Percentiles rank a stretch among this genome's conserved stretches.
phyloP scores from a whole-genome alignment of 352 stramenopile species.

The Phytophthora chlamydospora region DNA sequence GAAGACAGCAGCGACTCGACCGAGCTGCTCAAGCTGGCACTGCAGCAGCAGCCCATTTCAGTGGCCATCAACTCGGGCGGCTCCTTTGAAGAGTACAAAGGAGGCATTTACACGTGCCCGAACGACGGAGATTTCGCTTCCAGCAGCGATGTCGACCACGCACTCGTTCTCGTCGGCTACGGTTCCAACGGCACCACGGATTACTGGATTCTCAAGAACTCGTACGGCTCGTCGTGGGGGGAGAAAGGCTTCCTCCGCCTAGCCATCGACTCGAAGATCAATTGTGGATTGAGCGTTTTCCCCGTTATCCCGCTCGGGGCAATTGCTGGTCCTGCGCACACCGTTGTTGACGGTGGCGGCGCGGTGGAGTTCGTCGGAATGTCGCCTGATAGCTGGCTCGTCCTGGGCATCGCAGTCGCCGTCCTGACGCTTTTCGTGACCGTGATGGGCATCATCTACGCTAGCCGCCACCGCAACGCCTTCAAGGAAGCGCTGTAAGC shows the following conservation, averaged over 20 bases:
- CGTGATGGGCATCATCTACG: conserved; percentile 39
- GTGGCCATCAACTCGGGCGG: conserved; percentile 81
- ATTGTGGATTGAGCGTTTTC: conserved; percentile 82
- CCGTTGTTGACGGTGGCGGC: conserved; percentile 57
- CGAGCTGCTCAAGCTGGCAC: conserved; percentile 66
- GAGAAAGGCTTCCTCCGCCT: conserved; percentile 73
- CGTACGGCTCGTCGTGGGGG: conserved; percentile 74
- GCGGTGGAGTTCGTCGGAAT: conserved; percentile 44
- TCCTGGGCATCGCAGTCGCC: conserved; percentile 28
- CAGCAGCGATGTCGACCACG: conserved; percentile 72
- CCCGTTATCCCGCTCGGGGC: conserved; percentile 69
- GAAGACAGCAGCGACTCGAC: conserved; percentile 53
- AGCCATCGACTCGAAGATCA: conserved; percentile 73
- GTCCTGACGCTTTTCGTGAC: conserved; percentile 45
- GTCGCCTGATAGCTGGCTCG: conserved; percentile 41
- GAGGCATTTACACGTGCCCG: conserved; percentile 72
- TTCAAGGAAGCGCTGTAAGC: conserved; percentile 41
- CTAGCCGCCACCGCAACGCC: conserved; percentile 33
- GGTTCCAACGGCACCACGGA: conserved; percentile 46
- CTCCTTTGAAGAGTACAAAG: conserved; percentile 83
- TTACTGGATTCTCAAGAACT: conserved; percentile 89
- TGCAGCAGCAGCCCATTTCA: conserved; percentile 77
- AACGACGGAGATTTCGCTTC: conserved; percentile 73
- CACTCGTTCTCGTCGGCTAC: conserved; percentile 79
- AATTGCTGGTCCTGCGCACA: conserved; percentile 45